Conservation (phyloP, 768 basidiomycete species). For the Phylloporus scabripes region DNA sequence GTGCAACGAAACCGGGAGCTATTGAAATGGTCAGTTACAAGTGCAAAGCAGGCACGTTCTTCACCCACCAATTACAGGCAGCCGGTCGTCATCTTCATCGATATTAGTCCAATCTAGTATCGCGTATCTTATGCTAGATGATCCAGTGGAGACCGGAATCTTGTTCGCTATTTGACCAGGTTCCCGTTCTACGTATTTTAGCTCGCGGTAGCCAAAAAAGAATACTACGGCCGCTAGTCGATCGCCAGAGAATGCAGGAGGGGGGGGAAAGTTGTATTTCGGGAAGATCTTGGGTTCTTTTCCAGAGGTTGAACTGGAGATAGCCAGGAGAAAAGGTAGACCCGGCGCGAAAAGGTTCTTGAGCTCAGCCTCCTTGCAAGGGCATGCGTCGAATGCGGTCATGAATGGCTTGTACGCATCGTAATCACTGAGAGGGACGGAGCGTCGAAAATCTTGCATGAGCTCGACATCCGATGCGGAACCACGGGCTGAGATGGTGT, state of each 20-base stretch:
- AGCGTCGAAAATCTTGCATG: background rate
- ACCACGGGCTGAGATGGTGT: background rate
- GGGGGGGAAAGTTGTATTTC: background rate
- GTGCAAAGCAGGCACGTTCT: background rate
- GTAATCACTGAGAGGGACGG: slow-evolving; percentile 3
- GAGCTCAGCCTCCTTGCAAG: slow-evolving; percentile 8
- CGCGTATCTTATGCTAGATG: background rate
- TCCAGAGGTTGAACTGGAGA: slow-evolving; percentile 10
- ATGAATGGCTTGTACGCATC: slow-evolving; percentile 11
- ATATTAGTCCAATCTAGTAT: background rate
- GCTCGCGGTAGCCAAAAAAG: background rate
- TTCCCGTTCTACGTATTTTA: background rate
- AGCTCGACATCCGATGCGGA: background rate
- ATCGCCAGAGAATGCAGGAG: background rate
- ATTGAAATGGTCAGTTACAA: background rate
- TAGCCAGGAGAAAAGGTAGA: slow-evolving; percentile 2
- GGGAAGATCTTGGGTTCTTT: slow-evolving; percentile 3
- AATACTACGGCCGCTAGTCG: background rate
- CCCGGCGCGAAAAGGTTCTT: slow-evolving; percentile 12
- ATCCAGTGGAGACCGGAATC: background rate
- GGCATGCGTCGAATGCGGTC: slow-evolving; percentile 1
- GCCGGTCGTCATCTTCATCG: slow-evolving; percentile 1
- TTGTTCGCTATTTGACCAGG: background rate
- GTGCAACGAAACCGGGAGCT: slow-evolving; percentile 2
- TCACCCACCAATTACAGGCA: background rate